These are phyloP conservation scores for Pistacia vera DNA, from an alignment of 345 rosid species.

Conservation along the genomic window DNA sequence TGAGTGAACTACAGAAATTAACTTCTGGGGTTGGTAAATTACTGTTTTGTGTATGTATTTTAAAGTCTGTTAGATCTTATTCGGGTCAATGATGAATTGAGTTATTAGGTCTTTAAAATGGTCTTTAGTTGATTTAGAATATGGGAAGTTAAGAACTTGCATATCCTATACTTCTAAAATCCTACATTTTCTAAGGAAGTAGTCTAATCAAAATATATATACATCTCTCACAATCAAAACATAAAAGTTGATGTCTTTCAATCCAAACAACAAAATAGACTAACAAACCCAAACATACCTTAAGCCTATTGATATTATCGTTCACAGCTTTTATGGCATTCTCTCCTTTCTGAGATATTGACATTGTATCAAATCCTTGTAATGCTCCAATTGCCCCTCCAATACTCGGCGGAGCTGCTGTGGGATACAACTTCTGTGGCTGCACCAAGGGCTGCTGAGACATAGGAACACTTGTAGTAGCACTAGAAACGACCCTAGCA, in stretches of 20 bases:
- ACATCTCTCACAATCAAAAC: background rate
- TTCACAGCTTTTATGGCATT: conserved; percentile 71
- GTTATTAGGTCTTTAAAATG: background rate
- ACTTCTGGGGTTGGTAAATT: background rate
- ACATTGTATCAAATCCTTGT: conserved; percentile 52
- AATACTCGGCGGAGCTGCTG: conserved; percentile 50
- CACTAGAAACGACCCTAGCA: conserved; percentile 32
- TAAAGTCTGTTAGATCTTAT: background rate
- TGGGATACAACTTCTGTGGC: conserved; percentile 43
- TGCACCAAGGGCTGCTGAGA: conserved; percentile 22
- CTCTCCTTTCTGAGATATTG: conserved; percentile 78
- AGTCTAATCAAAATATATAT: background rate
- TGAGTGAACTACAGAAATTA: too few relatives aligned
- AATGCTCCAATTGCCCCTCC: conserved; percentile 52
- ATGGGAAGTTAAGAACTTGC: too few relatives aligned
- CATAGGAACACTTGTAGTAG: conserved; percentile 30
- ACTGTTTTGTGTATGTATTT: too few relatives aligned
- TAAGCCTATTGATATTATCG: conserved; percentile 55
- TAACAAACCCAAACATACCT: conserved; percentile 43
- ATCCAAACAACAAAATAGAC: background rate
- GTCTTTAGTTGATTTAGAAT: too few relatives aligned
- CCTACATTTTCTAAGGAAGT: too few relatives aligned
- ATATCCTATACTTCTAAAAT: too few relatives aligned
- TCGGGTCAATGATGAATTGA: background rate
- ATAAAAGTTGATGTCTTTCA: background rate